Conservation (phyloP, 768 basidiomycete species). For the Paxillus rubicundulus region DNA sequence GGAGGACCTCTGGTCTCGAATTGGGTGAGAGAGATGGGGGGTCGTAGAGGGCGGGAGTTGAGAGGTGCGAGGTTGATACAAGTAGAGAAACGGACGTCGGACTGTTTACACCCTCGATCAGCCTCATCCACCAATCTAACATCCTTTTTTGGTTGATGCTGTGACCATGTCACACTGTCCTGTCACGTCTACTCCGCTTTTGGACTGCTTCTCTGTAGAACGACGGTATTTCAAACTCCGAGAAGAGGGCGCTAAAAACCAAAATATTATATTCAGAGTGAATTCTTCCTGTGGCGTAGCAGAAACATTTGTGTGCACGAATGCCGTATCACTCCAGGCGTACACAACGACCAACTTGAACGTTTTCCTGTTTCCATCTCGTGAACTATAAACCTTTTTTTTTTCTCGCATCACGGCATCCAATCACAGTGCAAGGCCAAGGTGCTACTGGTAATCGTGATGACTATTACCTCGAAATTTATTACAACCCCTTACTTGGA, state of each 20-base stretch:
- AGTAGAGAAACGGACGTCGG: neutral
- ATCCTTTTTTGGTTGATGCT: conserved; percentile 25
- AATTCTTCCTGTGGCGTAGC: no score
- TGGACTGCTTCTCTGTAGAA: neutral
- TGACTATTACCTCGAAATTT: no score
- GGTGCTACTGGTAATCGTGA: no score
- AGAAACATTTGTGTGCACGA: no score
- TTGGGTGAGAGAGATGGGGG: neutral
- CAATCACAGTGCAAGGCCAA: no score
- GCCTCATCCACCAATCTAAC: conserved; percentile 24
- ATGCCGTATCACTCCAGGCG: no score
- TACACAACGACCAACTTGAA: no score
- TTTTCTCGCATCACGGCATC: no score
- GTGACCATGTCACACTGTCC: conserved; percentile 7
- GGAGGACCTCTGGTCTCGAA: neutral
- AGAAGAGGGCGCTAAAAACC: neutral
- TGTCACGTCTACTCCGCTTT: neutral
- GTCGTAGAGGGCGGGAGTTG: neutral
- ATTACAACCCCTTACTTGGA: neutral
- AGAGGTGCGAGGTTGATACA: neutral
- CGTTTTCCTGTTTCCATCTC: no score
- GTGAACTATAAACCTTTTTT: no score
- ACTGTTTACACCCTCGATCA: conserved; percentile 3
- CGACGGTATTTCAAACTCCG: neutral
- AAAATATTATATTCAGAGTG: no score